A percentile compares a stretch with the other conserved stretches of the same genome.
Evolutionary conservation across 1,139 yeast genomes (phyloP).

Genomic region (Diutina sp.): DNA sequence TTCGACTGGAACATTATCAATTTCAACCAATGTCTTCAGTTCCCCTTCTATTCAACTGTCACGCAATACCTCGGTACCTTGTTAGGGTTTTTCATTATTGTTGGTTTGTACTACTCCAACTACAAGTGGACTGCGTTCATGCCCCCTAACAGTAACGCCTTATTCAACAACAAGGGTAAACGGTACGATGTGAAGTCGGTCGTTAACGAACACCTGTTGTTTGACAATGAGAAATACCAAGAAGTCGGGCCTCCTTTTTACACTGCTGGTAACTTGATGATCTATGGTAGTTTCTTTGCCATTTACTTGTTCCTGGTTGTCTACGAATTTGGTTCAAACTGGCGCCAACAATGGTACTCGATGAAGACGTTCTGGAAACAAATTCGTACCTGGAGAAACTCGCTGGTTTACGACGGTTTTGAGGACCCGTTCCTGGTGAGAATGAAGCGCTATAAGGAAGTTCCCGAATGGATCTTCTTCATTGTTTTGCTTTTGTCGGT

Average conservation of each 20-base stretch:
- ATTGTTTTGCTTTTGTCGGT: conserved; percentile 11
- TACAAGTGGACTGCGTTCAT: conserved; percentile 37
- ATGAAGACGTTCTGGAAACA: conserved; percentile 6
- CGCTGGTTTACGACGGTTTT: conserved; percentile 13
- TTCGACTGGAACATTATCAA: conserved; percentile 35
- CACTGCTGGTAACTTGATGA: conserved; percentile 31
- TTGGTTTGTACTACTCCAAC: conserved; percentile 38
- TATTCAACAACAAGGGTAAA: conserved; percentile 36
- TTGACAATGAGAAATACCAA: conserved; percentile 28
- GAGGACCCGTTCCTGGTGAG: conserved; percentile 13
- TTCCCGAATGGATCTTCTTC: conserved; percentile 13
- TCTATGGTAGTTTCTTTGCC: not conserved
- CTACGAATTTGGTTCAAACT: conserved; percentile 5
- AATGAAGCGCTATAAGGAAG: conserved; percentile 13
- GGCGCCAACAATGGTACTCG: conserved; percentile 5
- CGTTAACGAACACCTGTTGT: conserved; percentile 21
- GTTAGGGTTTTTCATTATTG: conserved; percentile 25
- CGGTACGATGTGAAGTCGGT: conserved; percentile 27
- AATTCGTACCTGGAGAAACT: conserved; percentile 5
- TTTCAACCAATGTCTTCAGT: conserved; percentile 20
- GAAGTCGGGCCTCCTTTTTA: conserved; percentile 45
- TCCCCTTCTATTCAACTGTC: conserved; percentile 12
- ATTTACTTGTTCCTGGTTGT: conserved; percentile 6
- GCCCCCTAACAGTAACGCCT: conserved; percentile 38
- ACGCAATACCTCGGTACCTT: conserved; percentile 30